Evolutionary conservation across 108 stramenopile genomes (phyloP).

Genomic region (Seminavis robusta): DNA sequence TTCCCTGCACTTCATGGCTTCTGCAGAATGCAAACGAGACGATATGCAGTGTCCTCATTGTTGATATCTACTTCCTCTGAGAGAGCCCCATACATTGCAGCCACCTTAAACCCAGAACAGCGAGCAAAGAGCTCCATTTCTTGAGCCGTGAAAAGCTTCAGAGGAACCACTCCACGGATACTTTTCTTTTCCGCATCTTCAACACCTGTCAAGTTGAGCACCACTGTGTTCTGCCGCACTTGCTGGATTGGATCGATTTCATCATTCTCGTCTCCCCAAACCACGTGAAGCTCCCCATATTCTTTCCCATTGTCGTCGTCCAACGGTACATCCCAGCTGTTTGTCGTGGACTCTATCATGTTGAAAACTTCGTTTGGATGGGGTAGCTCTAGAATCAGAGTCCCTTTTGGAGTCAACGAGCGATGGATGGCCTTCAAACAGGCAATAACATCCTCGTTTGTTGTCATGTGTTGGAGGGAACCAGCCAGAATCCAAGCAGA

Average conservation of each 20-base stretch:
- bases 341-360: constrained; percentile 75
- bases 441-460: constrained; percentile 65
- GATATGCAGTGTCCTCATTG: constrained; percentile 71
- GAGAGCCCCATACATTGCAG: constrained; percentile 71
- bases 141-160: constrained; percentile 80
- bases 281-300: constrained; percentile 67
- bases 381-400: constrained; percentile 71
- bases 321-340: constrained; percentile 76
- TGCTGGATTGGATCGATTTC: constrained; percentile 75
- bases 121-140: constrained; percentile 71
- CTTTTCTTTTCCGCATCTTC: constrained; percentile 27
- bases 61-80: constrained; percentile 62
- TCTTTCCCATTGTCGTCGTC: constrained; percentile 55
- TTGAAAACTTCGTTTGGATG: constrained; percentile 82
- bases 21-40: constrained; percentile 73
- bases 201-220: constrained; percentile 49
- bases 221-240: constrained; percentile 69
- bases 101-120: constrained; percentile 59
- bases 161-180: constrained; percentile 69
- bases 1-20: too few relatives aligned
- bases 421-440: constrained; percentile 49
- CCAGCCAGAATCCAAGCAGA: constrained; percentile 75
- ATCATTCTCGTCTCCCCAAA: constrained; percentile 86
- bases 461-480: constrained; percentile 72
- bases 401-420: constrained; percentile 42